Percentiles rank a stretch among this genome's conserved stretches.
phyloP scores from a whole-genome alignment of 495 filamentous ascomycete species.

The Neurospora tetraspora region DNA sequence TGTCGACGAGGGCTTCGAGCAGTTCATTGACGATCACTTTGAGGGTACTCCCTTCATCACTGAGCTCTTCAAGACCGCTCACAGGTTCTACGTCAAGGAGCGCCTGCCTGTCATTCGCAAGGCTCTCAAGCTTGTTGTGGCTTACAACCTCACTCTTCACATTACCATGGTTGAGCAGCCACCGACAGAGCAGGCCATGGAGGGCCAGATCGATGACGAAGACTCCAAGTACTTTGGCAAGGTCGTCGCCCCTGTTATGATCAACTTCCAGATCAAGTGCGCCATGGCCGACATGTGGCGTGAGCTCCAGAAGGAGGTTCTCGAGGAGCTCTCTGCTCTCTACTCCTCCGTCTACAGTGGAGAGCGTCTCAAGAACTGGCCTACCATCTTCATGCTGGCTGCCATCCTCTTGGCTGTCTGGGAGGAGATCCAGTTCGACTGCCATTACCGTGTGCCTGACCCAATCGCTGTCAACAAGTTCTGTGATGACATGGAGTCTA shows the following conservation, averaged over 20 bases:
- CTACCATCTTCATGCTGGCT: constrained; percentile 90
- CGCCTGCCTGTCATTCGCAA: constrained; percentile 79
- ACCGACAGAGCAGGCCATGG: constrained; percentile 64
- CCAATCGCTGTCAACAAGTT: constrained; percentile 76
- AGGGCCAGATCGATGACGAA: constrained; percentile 69
- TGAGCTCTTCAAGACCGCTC: constrained; percentile 86
- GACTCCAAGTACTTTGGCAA: constrained; percentile 76
- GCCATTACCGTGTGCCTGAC: constrained; percentile 83
- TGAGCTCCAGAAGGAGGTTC: constrained; percentile 84
- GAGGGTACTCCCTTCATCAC: constrained; percentile 88
- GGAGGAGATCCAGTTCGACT: constrained; percentile 97
- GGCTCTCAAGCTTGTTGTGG: constrained; percentile 80
- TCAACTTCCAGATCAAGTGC: constrained; percentile 96
- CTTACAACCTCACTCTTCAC: constrained; percentile 86
- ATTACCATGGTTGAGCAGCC: constrained; percentile 86
- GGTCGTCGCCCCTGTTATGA: constrained; percentile 87
- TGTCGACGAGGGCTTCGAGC: constrained; percentile 79
- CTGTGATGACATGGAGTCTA: constrained; percentile 89
- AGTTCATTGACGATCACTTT: constrained; percentile 88
- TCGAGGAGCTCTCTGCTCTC: constrained; percentile 79
- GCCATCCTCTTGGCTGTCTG: constrained; percentile 83
- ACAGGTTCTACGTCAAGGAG: constrained; percentile 77
- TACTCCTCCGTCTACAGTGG: constrained; percentile 92
- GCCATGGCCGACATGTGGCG: constrained; percentile 94
- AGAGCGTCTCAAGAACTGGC: constrained; percentile 93